These are phyloP conservation scores for Corymbia maculata DNA, from an alignment of 345 rosid species.

Conservation along the genomic window DNA sequence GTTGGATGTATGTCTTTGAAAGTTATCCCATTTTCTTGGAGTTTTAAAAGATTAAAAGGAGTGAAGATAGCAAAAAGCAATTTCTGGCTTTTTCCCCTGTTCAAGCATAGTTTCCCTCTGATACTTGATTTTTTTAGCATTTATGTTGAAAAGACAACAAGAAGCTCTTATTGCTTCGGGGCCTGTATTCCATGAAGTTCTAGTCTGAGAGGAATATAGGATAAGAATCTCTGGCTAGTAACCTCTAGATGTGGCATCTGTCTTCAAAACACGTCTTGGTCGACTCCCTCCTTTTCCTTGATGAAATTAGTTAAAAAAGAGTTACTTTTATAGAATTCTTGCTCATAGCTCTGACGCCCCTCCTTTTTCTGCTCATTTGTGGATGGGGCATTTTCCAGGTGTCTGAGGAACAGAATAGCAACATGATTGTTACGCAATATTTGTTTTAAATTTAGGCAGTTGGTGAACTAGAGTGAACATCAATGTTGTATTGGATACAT, in stretches of 20 bases:
- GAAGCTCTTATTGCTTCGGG: neutral
- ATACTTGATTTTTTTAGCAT: neutral
- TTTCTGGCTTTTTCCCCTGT: neutral
- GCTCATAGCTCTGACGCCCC: neutral
- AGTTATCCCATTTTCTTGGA: neutral
- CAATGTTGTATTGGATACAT: neutral
- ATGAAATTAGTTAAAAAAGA: neutral
- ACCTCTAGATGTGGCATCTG: neutral
- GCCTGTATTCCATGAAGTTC: neutral
- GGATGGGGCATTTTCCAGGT: neutral
- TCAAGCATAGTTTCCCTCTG: neutral
- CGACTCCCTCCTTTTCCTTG: neutral
- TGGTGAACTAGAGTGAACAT: neutral
- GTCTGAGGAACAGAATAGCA: neutral
- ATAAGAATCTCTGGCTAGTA: neutral
- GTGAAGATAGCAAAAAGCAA: neutral
- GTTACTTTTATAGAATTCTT: neutral
- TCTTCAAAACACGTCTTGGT: neutral
- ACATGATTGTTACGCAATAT: neutral
- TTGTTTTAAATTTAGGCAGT: neutral
- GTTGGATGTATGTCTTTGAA: neutral
- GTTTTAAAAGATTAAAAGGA: neutral
- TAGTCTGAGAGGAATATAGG: neutral
- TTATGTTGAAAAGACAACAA: neutral
- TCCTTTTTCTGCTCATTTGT: neutral